These are phyloP conservation scores for Blastobotrys peoriensis DNA, from an alignment of 805 yeast genomes.

Conservation along the genomic window DNA sequence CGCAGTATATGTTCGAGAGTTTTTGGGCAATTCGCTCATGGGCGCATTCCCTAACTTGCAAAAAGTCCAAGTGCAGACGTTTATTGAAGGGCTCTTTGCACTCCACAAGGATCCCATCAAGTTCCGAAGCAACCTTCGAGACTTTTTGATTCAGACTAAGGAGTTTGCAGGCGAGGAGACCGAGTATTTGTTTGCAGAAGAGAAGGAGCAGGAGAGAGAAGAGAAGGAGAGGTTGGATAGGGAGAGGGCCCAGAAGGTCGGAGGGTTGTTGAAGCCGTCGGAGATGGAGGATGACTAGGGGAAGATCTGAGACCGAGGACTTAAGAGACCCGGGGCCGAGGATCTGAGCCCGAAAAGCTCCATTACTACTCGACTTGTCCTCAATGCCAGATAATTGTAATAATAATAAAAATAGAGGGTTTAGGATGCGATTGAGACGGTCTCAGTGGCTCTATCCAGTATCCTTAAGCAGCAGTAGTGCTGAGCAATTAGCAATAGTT, in stretches of 20 bases:
- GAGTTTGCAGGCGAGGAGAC: slow-evolving; percentile 65
- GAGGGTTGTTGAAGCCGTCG: slow-evolving; percentile 91
- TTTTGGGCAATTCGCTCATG: slow-evolving; percentile 70
- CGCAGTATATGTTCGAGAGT: slow-evolving; percentile 69
- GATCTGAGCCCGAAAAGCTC: no score
- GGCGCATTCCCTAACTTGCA: slow-evolving; percentile 92
- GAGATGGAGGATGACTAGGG: slow-evolving; percentile 77
- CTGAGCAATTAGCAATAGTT: no score
- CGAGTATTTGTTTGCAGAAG: slow-evolving; percentile 91
- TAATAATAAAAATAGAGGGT: no score
- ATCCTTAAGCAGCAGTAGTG: no score
- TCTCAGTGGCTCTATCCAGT: no score
- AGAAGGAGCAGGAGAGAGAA: slow-evolving; percentile 66
- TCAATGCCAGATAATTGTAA: no score
- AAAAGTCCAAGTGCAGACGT: slow-evolving; percentile 72
- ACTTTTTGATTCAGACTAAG: slow-evolving; percentile 92
- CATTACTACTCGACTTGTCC: no score
- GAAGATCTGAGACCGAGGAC: neutral
- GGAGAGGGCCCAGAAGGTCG: slow-evolving; percentile 78
- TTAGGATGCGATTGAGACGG: no score
- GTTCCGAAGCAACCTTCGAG: slow-evolving; percentile 83
- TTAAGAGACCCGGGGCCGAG: no score
- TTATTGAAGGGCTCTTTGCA: slow-evolving; percentile 64
- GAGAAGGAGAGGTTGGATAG: slow-evolving; percentile 67
- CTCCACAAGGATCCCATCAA: slow-evolving; percentile 67